These are phyloP conservation scores for Boletus mariae DNA, from an alignment of 1,284 basidiomycete species.

Conservation along the genomic window DNA sequence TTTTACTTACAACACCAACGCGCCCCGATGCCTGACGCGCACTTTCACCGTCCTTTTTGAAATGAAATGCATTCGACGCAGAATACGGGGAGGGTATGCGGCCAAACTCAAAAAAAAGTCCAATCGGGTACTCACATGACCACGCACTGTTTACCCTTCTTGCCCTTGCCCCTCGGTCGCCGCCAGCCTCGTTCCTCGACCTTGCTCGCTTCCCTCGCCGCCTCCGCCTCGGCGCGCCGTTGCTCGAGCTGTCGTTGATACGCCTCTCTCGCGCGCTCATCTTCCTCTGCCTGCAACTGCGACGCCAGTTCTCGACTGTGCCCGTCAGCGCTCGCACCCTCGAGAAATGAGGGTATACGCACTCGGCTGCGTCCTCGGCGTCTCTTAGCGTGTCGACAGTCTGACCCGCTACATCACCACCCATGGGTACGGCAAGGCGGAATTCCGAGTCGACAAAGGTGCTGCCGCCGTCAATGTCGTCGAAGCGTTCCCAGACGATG, in stretches of 20 bases:
- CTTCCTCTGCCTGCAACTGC: slow-evolving; percentile 73
- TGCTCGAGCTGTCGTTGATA: slow-evolving; percentile 36
- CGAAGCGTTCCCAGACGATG: slow-evolving; percentile 85
- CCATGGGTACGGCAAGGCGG: slow-evolving; percentile 57
- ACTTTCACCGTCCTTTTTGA: background rate
- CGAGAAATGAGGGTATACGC: background rate
- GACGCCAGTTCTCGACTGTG: slow-evolving; percentile 60
- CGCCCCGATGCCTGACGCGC: background rate
- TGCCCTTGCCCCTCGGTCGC: slow-evolving; percentile 10
- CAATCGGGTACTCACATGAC: slow-evolving; percentile 47
- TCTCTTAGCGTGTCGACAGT: slow-evolving; percentile 58
- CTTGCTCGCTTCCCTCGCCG: slow-evolving; percentile 5
- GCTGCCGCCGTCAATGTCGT: slow-evolving; percentile 78
- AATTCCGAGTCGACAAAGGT: slow-evolving; percentile 76
- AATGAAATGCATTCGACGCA: background rate
- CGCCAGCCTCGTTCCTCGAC: slow-evolving; percentile 6
- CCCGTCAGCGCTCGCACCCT: background rate
- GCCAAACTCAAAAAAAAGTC: background rate
- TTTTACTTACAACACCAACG: background rate
- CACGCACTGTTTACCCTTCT: slow-evolving; percentile 57
- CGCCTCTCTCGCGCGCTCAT: slow-evolving; percentile 44
- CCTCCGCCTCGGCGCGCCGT: slow-evolving; percentile 8
- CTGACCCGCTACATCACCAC: slow-evolving; percentile 76
- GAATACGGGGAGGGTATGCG: background rate
- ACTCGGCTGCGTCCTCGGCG: slow-evolving; percentile 51